Evolutionary conservation across 1,139 yeast species (phyloP), one percentile per base, ranked within the genome.

Genomic region (Lodderomyces parapsilosis): DNA sequence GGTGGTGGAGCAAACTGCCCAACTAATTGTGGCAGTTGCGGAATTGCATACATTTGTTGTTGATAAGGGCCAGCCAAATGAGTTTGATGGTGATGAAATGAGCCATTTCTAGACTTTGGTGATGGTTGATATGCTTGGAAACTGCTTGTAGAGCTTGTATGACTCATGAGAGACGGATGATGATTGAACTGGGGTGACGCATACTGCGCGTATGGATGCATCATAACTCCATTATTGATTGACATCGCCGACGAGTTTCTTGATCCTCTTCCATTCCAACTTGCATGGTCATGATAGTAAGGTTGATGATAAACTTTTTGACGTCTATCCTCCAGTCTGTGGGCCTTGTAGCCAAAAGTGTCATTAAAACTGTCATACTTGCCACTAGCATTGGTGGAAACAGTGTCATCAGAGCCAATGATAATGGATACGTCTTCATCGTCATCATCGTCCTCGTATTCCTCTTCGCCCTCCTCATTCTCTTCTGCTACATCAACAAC

Each of bases 341-440:
- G 15, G 11, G 31, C 37, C 36, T 48, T 49, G 36, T 50, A 30
- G n/a, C n/a, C 33, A 30, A 30, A 30, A 6, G 33, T 30, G 9
- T 30, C 33, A 9, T 30, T 30, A 13, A 30, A 30, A 13, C 33
- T 30, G n/a, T 30, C 33, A 30, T 30, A 15, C 15, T 30, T 30
- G 19, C 33, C 33, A 36, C 52, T 56, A 15, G 57, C 58, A 11
- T 57, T 53, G 13, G 60, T 57, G 1, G 65, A 59, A n/a, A 65
- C 50, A 11, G 67, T 58, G 40, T 65, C 70, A 39, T 68, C 74
- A 3, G 74, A 61, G 23, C 68, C 71, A 47, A 72, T 70, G 35
- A 73, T 67, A 24, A 73, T 71, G 6, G 76, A 69, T 10, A 70
- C 66, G 38, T 70, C 75, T 38, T 71, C 76, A 24, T 71, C 76